Base-by-base conservation (phyloP, 2,329 filamentous ascomycete genomes). In the Neofusicoccum sp. region DNA sequence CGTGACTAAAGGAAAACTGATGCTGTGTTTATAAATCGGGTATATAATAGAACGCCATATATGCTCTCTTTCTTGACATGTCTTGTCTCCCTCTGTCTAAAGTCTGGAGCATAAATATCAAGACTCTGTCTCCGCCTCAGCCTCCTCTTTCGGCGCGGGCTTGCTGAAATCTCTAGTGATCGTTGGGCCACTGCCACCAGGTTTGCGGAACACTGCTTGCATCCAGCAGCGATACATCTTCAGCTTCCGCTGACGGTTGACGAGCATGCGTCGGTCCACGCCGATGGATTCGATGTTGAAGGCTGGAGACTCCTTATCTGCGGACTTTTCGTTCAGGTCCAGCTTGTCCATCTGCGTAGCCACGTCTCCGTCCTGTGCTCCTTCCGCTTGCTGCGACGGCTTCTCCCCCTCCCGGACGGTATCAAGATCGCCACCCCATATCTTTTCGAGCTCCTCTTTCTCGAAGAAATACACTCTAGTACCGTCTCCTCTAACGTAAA, bases 191-290 rank as follows among this genome's bases (percentile, higher is more conserved):
- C 38, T 56, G 12, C 49, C 59, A 14, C 72, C 71, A 8, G 77
- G 72, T 78, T 93, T 93, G 69, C 82, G 85, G 74, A 95, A 96
- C 3, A 86, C 85, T 31, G 89, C 91, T 75, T 96, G 91, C 73
- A 96, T 85, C 92, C 95, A 99, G 79, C 93, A 98, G 63, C 95
- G 86, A 76, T 98, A 98, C 95, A 99, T 99, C 78, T 98, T 99
- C 51, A 96, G 80, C 76, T 92, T 89, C 70, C 88, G 85, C 59
- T 93, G 90, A 65, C 95, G 86, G 74, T 99, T 99, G 60, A 99
- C 91, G 60, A 99, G 82, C 79, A 99, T 83, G 62, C 95, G 86
- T 65, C 91, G 87, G 73, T 99, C 95, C 60, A 93, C 84, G 28
- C 89, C 95, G 36, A 98, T 82, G 48, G 95, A 85, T 60, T 89